These are phyloP conservation scores for Xylaria sp. DNA, from an alignment of 2,329 filamentous ascomycete genomes.

Conservation along the genomic window DNA sequence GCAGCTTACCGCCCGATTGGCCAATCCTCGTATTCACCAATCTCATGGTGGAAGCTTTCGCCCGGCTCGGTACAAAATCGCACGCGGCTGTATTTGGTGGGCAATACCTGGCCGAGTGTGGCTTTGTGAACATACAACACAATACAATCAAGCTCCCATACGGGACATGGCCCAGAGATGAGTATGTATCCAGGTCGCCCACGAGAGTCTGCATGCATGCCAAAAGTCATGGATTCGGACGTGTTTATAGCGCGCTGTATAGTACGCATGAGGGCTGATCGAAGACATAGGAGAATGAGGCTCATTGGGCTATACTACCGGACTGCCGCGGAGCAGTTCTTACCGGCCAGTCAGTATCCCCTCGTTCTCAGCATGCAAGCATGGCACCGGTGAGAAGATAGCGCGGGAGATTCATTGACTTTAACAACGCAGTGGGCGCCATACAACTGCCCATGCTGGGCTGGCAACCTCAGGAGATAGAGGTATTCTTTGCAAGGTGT, in stretches of 20 bases:
- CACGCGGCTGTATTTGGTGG: slow-evolving; percentile 54
- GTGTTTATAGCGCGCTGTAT: not conserved
- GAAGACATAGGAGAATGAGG: slow-evolving; percentile 49
- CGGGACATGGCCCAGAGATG: slow-evolving; percentile 46
- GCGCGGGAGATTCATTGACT: slow-evolving; percentile 16
- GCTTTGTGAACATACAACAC: slow-evolving; percentile 45
- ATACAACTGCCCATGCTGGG: slow-evolving; percentile 54
- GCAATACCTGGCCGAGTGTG: slow-evolving; percentile 49
- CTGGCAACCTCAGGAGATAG: slow-evolving; percentile 48
- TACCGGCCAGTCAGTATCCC: slow-evolving; percentile 49
- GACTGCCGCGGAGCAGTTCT: slow-evolving; percentile 56
- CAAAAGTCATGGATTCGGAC: not conserved
- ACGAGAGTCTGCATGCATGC: not conserved
- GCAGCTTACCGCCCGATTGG: slow-evolving; percentile 50
- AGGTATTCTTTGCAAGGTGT: slow-evolving; percentile 46
- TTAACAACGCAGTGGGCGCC: slow-evolving; percentile 48
- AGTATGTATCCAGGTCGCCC: slow-evolving; percentile 30
- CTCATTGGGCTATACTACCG: slow-evolving; percentile 57
- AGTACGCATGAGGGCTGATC: slow-evolving; percentile 6
- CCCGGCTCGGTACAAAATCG: slow-evolving; percentile 52
- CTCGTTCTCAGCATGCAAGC: not conserved
- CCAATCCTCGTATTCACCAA: slow-evolving; percentile 52
- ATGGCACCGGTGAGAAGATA: not conserved
- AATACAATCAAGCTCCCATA: slow-evolving; percentile 43
- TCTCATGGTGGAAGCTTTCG: slow-evolving; percentile 52